Conservation (phyloP, 2,329 filamentous ascomycete species). For the Neocatenulostroma microsporum region DNA sequence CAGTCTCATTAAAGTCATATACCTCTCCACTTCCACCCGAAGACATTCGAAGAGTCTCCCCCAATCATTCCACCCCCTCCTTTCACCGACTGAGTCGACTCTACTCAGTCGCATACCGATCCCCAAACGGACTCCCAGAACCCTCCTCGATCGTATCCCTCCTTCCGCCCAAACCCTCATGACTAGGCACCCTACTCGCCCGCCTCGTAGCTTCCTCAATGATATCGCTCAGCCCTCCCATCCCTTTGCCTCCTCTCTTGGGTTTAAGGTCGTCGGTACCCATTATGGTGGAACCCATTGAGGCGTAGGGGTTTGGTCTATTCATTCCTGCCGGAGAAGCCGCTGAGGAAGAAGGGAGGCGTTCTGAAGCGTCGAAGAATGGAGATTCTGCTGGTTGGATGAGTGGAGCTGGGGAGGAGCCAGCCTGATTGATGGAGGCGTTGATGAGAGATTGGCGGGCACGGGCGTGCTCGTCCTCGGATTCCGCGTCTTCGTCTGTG, state of each 20-base stretch:
- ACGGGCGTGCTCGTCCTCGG: conserved; percentile 26
- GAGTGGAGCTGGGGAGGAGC: conserved; percentile 9
- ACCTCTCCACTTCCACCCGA: no score
- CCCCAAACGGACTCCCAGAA: conserved; percentile 29
- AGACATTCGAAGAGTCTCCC: no score
- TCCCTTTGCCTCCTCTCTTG: conserved; percentile 12
- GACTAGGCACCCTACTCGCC: conserved; percentile 28
- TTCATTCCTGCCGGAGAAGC: neutral
- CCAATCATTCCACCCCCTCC: conserved; percentile 1
- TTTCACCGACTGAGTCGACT: no score
- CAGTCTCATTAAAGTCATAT: no score
- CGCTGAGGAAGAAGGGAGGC: neutral
- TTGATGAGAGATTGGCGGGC: conserved; percentile 21
- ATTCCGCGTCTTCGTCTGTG: conserved; percentile 22
- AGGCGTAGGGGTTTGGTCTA: conserved; percentile 32
- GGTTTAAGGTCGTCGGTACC: conserved; percentile 15
- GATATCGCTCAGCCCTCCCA: conserved; percentile 35
- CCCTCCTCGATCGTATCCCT: no score
- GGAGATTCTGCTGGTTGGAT: conserved; percentile 24
- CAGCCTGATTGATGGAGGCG: conserved; percentile 1
- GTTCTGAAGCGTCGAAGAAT: conserved; percentile 29
- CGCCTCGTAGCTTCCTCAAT: conserved; percentile 39
- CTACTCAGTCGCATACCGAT: conserved; percentile 21
- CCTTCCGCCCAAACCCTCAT: conserved; percentile 19
- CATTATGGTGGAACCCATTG: conserved; percentile 25